Percentiles rank a stretch among this genome's conserved stretches.
Conservation (phyloP, 164 flowering plant genomes). For the Piper longum region DNA sequence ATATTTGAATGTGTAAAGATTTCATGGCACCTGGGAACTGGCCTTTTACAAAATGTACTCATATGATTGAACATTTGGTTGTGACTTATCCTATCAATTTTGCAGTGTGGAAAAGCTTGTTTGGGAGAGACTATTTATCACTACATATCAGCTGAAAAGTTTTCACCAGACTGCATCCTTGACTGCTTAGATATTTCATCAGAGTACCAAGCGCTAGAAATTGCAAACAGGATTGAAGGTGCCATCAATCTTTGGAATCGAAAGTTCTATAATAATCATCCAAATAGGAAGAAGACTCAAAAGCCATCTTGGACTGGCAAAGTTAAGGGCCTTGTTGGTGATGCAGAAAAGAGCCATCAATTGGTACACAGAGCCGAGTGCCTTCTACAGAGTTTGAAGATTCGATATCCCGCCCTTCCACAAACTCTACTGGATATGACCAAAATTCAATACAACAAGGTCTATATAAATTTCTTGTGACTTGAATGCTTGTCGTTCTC, state of each 20-base stretch:
- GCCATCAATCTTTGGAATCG: constrained; percentile 53
- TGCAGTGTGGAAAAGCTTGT: constrained; percentile 60
- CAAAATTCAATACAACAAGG: constrained; percentile 80
- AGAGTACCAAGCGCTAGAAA: constrained; percentile 45
- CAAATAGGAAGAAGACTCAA: constrained; percentile 14
- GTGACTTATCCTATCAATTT: neutral
- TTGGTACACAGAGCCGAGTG: constrained; percentile 56
- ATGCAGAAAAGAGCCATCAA: constrained; percentile 27
- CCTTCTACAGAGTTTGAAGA: constrained; percentile 39
- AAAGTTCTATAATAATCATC: constrained; percentile 24
- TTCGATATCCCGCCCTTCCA: constrained; percentile 64
- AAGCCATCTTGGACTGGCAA: constrained; percentile 48
- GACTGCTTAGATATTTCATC: constrained; percentile 55
- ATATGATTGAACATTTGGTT: neutral
- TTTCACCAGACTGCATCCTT: constrained; percentile 54
- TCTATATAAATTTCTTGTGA: constrained; percentile 4
- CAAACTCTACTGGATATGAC: constrained; percentile 62
- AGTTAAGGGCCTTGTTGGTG: constrained; percentile 43
- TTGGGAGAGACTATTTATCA: constrained; percentile 57
- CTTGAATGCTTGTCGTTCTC: neutral
- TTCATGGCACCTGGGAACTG: too few species aligned
- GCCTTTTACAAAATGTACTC: neutral
- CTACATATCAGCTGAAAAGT: constrained; percentile 42
- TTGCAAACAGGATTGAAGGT: constrained; percentile 62
- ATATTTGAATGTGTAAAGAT: neutral